These are phyloP conservation scores for Protomyces inouyei DNA, from an alignment of 1,139 yeast species.

Conservation along the genomic window DNA sequence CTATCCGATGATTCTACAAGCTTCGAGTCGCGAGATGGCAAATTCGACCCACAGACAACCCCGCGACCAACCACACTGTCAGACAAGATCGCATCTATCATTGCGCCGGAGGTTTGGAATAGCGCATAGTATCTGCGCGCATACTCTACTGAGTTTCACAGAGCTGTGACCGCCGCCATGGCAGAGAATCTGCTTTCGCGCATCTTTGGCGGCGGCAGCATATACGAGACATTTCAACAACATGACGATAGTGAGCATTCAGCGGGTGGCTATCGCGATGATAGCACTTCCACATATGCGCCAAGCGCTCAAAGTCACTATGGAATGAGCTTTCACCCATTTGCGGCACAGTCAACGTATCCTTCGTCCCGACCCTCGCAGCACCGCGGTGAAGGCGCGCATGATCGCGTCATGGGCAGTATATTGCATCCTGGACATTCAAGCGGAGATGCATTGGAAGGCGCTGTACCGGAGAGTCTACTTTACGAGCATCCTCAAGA, in stretches of 20 bases:
- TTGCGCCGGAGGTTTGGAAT: not conserved
- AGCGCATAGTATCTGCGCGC: not conserved
- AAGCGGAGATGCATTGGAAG: not conserved
- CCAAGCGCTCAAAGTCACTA: slow-evolving; percentile 18
- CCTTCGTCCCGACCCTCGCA: not conserved
- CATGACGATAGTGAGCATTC: slow-evolving; percentile 10
- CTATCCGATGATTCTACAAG: too few species aligned
- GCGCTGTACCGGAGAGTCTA: slow-evolving; percentile 5
- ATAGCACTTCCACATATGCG: slow-evolving; percentile 11
- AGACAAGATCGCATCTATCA: not conserved
- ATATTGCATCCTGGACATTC: not conserved
- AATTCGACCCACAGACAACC: too few species aligned
- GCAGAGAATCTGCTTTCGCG: slow-evolving; percentile 21
- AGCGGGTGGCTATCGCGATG: slow-evolving; percentile 18
- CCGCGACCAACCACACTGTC: too few species aligned
- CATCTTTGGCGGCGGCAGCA: slow-evolving; percentile 23
- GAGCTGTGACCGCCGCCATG: slow-evolving; percentile 1
- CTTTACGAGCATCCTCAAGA: slow-evolving; percentile 1
- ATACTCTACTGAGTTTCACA: not conserved
- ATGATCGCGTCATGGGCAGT: not conserved
- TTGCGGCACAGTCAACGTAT: not conserved
- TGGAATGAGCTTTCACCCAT: slow-evolving; percentile 25
- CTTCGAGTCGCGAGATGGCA: too few species aligned
- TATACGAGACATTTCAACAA: slow-evolving; percentile 16
- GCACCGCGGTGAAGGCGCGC: not conserved